A percentile compares a stretch with the other conserved stretches of the same genome.
phyloP scores from a whole-genome alignment of 805 yeast species.

The Schizosaccharomyces octosporus region DNA sequence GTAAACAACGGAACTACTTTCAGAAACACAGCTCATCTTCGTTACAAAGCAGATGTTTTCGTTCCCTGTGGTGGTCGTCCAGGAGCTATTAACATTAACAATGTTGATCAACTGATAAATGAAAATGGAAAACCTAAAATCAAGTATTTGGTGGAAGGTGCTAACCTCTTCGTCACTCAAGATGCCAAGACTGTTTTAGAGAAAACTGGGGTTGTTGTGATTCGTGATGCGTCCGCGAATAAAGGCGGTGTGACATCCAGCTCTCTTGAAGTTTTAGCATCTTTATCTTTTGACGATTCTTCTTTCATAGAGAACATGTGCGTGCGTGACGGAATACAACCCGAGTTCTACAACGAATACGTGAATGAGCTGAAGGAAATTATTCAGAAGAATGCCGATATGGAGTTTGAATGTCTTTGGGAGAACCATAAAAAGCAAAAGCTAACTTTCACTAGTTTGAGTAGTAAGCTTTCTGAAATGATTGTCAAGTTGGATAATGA shows the following conservation, averaged over 20 bases:
- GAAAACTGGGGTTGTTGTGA: slow-evolving; percentile 60
- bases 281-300: slow-evolving; percentile 68
- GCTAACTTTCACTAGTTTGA: slow-evolving; percentile 32
- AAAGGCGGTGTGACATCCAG: slow-evolving; percentile 98
- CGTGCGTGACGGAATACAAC: slow-evolving; percentile 28
- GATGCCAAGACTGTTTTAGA: slow-evolving; percentile 73
- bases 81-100: slow-evolving; percentile 72
- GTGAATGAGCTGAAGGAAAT: slow-evolving; percentile 62
- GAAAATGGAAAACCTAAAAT: slow-evolving; percentile 45
- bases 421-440: slow-evolving; percentile 39
- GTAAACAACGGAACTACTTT: slow-evolving; percentile 69
- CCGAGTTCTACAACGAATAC: slow-evolving; percentile 57
- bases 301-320: slow-evolving; percentile 65
- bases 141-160: slow-evolving; percentile 90
- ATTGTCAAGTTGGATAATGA: slow-evolving; percentile 73
- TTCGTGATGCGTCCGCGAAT: slow-evolving; percentile 91
- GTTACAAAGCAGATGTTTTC: slow-evolving; percentile 42
- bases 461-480: slow-evolving; percentile 62
- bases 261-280: slow-evolving; percentile 81
- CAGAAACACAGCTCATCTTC: slow-evolving; percentile 74
- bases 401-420: slow-evolving; percentile 78
- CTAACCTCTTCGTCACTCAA: slow-evolving; percentile 84
- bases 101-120: slow-evolving; percentile 44
- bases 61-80: slow-evolving; percentile 99
- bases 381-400: slow-evolving; percentile 51